Base-by-base conservation (phyloP, 1,139 yeast genomes). In the Saccharomyces hybrid region DNA sequence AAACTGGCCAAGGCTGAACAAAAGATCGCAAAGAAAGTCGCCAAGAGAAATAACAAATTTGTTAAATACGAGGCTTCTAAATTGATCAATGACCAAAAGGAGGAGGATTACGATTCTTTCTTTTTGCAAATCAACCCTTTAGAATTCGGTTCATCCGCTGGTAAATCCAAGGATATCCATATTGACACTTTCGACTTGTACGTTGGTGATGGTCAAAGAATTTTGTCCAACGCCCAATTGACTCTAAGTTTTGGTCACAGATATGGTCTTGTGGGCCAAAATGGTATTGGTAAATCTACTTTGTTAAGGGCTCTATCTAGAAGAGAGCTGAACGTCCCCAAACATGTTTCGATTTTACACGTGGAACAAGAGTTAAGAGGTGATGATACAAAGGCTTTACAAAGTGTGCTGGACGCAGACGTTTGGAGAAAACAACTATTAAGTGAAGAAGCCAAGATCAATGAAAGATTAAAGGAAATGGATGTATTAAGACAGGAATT, bases 261-360 rank as follows among this genome's bases (percentile, higher is more conserved):
- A 71, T 93, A 93, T 64, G 99, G 99, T 82, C 77, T 93, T 56
- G 96, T 93, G 50, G 99, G 99, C 73, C 96, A 91, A 70, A 93
- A 93, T 75, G 99, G 99, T 90, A 90, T 95, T 65, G 99, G 99
- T 84, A 93, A 93, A 70, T 91, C 98, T 47, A 93, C 99, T 0
- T 75, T 93, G 55, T 77, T 93, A 66, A 80, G 89, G 64, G 99
- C 99, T 0, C 76, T 93, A 53, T 86, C 97, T 0, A 82, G 95
- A 70, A 86, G 99, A 80, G 99, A 93, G 70, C 78, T 93, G 62
- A 83, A 89, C 56, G 86, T 93, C 62, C 98, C 99, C 16, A 89
- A 88, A 64, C 98, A 93, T 70, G 90, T 93, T 60, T 88, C 98
- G 2, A 88, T 93, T 73, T 78, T 93, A 61, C 97, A 93, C 67